phyloP scores from a whole-genome alignment of 805 yeast species.

The Wickerhamiella domercqiae region DNA sequence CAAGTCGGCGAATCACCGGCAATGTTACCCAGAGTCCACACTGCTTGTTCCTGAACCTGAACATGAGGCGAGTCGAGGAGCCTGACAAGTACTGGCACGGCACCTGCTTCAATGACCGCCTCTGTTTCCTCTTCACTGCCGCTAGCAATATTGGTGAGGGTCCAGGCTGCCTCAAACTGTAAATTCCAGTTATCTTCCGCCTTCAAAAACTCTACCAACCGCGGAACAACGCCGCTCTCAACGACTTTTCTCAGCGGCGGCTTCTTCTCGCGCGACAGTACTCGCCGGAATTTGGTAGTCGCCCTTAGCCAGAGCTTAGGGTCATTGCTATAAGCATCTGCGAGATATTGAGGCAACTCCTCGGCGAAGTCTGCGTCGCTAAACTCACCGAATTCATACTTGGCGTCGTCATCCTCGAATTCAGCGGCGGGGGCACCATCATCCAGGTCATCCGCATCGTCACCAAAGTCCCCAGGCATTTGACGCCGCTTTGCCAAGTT shows the following conservation, averaged over 20 bases:
- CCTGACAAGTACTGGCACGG: slow-evolving; percentile 81
- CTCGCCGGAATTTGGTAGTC: slow-evolving; percentile 84
- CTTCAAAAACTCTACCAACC: slow-evolving; percentile 71
- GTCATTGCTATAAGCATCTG: slow-evolving; percentile 57
- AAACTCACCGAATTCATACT: slow-evolving; percentile 7
- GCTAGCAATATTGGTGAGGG: slow-evolving; percentile 94
- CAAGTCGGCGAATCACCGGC: slow-evolving; percentile 90
- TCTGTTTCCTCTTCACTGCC: slow-evolving; percentile 82
- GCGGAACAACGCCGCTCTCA: slow-evolving; percentile 85
- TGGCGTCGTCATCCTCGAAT: too few relatives aligned
- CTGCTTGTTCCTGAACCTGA: slow-evolving; percentile 96
- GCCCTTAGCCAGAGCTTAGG: slow-evolving; percentile 73
- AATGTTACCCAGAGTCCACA: slow-evolving; percentile 98
- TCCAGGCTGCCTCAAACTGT: slow-evolving; percentile 99
- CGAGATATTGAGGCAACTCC: slow-evolving; percentile 70
- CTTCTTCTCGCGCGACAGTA: slow-evolving; percentile 80
- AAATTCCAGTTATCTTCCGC: slow-evolving; percentile 55
- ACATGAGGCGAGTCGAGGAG: slow-evolving; percentile 64
- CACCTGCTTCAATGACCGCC: slow-evolving; percentile 83
- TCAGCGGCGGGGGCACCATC: slow-evolving; percentile 31
- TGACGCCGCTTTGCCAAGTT: slow-evolving; percentile 87
- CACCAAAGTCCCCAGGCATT: slow-evolving; percentile 33
- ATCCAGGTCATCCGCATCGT: slow-evolving; percentile 37
- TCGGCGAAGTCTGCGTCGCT: slow-evolving; percentile 16
- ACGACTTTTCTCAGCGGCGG: slow-evolving; percentile 94